Base-by-base conservation (phyloP, 805 yeast genomes). In the Pichia sporocuriosa region DNA sequence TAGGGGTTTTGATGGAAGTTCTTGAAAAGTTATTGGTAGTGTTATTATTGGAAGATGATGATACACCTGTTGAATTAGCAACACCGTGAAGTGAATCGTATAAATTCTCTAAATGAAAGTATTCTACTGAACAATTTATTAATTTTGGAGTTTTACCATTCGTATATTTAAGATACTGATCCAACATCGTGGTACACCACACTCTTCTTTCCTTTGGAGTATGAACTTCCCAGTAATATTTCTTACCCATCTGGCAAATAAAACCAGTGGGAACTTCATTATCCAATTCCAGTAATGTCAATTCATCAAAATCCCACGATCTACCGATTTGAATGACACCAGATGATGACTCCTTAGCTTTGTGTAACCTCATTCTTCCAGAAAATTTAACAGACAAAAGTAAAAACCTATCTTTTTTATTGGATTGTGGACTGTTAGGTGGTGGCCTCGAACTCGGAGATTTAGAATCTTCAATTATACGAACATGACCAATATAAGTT, bases 271-370 rank as follows among this genome's bases (percentile, higher is more conserved):
- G 72, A 11, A 71, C 72, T 22, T 63, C 71, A 25, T 46, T 40
- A 45, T 80, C 85, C 42, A 74, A 68, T 25, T 79, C 77, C 2
- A 89, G 59, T 32, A 62, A 59, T 4, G 68, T 59, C 48, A 90
- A 65, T 51, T 85, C 94, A 45, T 75, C 84, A 53, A 90, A 65
- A 47, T 77, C 79, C 97, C 97, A 89, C 3, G 95, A 83, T 54
- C 96, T 74, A 25, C 97, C 97, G 39, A 89, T 85, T 62, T 89
- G 97, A 53, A 84, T 77, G 1, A 79, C 60, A 1, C 84, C 81
- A 51, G 84, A 84, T 9, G 74, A 67, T 51, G 83, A 82, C 57
- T 77, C 87, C 53, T 94, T 79, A 2, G 94, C 96, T 61, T 90
- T 89, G 58, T 88, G 96, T 11, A 89, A 53, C 43, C 79, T 70